Percentiles rank a stretch among this genome's conserved stretches.
phyloP scores from a whole-genome alignment of 352 stramenopile species.

The Pythium myriotylum region DNA sequence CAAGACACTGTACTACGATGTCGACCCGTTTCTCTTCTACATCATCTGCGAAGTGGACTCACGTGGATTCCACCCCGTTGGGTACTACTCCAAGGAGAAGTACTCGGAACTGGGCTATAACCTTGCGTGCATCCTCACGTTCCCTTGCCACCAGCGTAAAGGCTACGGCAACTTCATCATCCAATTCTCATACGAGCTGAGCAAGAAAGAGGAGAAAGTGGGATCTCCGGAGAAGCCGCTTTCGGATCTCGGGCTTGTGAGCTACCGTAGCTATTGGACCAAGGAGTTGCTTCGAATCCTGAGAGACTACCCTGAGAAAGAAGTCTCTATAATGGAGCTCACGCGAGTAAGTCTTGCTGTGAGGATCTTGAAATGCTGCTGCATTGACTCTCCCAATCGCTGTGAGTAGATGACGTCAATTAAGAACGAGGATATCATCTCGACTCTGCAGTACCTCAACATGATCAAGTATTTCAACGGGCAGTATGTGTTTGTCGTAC shows the following conservation, averaged over 20 bases:
- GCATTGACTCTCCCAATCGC: background rate
- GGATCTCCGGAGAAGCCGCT: constrained; percentile 99
- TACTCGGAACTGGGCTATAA: constrained; percentile 98
- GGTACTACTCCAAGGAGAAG: constrained; percentile 99
- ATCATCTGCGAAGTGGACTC: constrained; percentile 96
- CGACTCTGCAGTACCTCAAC: constrained; percentile 96
- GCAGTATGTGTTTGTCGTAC: constrained; percentile 97
- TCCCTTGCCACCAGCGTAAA: constrained; percentile 98
- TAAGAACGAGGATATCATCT: constrained; percentile 99
- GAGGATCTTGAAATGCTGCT: background rate
- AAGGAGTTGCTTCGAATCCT: constrained; percentile 95
- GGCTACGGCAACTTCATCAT: constrained; percentile 99
- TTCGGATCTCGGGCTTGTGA: constrained; percentile 98
- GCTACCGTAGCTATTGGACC: constrained; percentile 99
- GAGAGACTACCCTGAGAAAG: constrained; percentile 69
- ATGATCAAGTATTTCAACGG: constrained; percentile 99
- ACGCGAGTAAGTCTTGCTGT: constrained; percentile 44
- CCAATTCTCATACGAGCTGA: constrained; percentile 98
- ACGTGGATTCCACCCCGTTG: constrained; percentile 93
- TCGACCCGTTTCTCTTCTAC: constrained; percentile 99
- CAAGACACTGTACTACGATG: constrained; percentile 99
- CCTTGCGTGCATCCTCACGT: constrained; percentile 99
- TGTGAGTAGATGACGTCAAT: constrained; percentile 61
- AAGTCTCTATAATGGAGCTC: constrained; percentile 96
- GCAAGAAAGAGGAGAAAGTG: constrained; percentile 97